Percentiles rank a stretch among this genome's conserved stretches.
Evolutionary conservation across 768 basidiomycete species (phyloP).

Genomic region (Amanita exitialis): DNA sequence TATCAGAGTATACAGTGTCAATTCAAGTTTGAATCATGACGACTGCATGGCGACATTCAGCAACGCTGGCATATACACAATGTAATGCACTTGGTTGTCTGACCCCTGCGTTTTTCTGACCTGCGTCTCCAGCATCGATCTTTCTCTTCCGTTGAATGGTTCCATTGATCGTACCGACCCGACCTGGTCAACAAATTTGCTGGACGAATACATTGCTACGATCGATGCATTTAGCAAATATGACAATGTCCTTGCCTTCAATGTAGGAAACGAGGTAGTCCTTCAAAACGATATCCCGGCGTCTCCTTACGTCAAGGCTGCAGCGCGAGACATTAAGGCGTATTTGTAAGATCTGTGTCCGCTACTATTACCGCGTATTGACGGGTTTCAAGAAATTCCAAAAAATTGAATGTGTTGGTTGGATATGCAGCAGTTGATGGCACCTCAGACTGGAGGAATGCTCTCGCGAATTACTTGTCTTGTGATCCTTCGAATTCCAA

Average conservation of each 20-base stretch:
- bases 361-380: slow-evolving; percentile 2
- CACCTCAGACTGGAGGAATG: slow-evolving; percentile 44
- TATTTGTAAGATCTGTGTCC: slow-evolving; percentile 46
- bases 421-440: slow-evolving; percentile 87
- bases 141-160: slow-evolving; percentile 78
- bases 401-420: slow-evolving; percentile 55
- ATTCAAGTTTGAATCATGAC: slow-evolving; percentile 78
- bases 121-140: slow-evolving; percentile 55
- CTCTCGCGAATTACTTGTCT: slow-evolving; percentile 69
- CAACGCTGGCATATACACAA: slow-evolving; percentile 76
- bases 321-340: slow-evolving; percentile 79
- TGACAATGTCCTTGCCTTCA: slow-evolving; percentile 83
- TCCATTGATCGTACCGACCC: slow-evolving; percentile 69
- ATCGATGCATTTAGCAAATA: slow-evolving; percentile 78
- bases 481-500: slow-evolving; percentile 53
- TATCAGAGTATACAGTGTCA: slow-evolving; percentile 80
- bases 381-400: slow-evolving; percentile 39
- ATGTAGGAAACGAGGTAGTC: slow-evolving; percentile 83
- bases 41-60: slow-evolving; percentile 74
- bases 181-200: slow-evolving; percentile 73
- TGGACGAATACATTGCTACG: slow-evolving; percentile 68
- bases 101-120: slow-evolving; percentile 4
- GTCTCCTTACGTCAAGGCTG: slow-evolving; percentile 81
- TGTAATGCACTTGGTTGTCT: slow-evolving; percentile 39
- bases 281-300: slow-evolving; percentile 43